Evolutionary conservation across 2,329 filamentous ascomycete genomes (phyloP).

Genomic region (Stachybotrys chlorohalonatus): DNA sequence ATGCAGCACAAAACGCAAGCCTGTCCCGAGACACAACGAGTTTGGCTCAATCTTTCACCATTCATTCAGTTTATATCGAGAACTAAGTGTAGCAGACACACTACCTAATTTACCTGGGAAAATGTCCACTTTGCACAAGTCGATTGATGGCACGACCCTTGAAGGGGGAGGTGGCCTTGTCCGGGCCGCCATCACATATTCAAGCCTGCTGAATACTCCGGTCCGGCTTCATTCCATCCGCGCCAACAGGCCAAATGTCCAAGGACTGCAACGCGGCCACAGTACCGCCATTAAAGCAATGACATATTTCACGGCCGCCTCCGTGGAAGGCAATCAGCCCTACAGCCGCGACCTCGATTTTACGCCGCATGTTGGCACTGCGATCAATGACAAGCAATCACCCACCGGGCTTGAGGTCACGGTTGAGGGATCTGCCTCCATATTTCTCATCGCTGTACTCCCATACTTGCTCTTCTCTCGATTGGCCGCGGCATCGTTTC

Average conservation of each 20-base stretch:
- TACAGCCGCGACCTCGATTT: not conserved
- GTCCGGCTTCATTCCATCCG: not conserved
- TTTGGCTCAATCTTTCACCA: no score
- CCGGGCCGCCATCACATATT: not conserved
- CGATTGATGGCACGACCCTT: not conserved
- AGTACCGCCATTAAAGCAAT: not conserved
- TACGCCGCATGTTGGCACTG: not conserved
- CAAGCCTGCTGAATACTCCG: not conserved
- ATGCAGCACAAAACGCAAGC: no score
- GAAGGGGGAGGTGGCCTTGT: not conserved
- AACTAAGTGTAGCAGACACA: no score
- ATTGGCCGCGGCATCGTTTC: not conserved
- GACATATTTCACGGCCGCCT: not conserved
- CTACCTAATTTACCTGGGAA: no score
- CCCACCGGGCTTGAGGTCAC: not conserved
- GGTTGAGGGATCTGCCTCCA: not conserved
- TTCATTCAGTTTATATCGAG: no score
- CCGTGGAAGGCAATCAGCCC: not conserved
- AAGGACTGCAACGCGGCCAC: not conserved
- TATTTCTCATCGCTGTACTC: not conserved
- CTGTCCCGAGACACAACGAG: no score
- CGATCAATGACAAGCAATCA: no score
- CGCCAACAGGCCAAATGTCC: not conserved
- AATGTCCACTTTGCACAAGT: no score
- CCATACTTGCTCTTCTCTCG: not conserved